Evolutionary conservation across 2,329 filamentous ascomycete genomes (phyloP).

Genomic region (Neonectria sp.): DNA sequence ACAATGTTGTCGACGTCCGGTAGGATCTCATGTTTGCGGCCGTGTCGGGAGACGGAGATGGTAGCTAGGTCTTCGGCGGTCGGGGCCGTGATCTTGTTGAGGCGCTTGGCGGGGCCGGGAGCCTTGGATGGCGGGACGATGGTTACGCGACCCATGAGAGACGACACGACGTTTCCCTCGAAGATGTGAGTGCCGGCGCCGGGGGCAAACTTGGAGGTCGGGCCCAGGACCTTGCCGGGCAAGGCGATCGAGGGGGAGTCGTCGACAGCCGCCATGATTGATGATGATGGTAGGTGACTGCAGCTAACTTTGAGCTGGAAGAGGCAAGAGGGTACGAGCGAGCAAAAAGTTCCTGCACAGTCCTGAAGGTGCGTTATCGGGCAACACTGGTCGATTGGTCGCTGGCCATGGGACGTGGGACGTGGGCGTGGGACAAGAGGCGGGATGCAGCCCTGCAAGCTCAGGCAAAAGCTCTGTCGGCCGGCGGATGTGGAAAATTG

Average conservation of each 20-base stretch:
- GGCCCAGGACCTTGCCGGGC: slow-evolving; percentile 86
- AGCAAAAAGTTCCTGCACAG: background rate
- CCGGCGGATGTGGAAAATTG: background rate
- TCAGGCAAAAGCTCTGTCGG: slow-evolving; percentile 24
- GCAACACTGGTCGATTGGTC: slow-evolving; percentile 4
- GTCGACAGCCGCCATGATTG: slow-evolving; percentile 49
- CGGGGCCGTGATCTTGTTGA: slow-evolving; percentile 69
- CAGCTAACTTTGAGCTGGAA: background rate
- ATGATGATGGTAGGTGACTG: slow-evolving; percentile 39
- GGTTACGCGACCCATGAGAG: slow-evolving; percentile 81
- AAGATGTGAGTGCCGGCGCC: slow-evolving; percentile 90
- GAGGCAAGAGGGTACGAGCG: background rate
- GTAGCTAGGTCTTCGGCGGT: slow-evolving; percentile 63
- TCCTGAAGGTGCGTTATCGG: background rate
- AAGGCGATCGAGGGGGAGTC: slow-evolving; percentile 72
- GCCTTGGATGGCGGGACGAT: slow-evolving; percentile 64
- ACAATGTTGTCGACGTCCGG: slow-evolving; percentile 87
- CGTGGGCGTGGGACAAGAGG: background rate
- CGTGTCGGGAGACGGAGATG: slow-evolving; percentile 69
- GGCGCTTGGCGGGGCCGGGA: slow-evolving; percentile 69
- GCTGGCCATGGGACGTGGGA: slow-evolving; percentile 8
- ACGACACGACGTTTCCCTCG: slow-evolving; percentile 82
- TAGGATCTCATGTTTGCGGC: slow-evolving; percentile 77
- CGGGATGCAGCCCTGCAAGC: slow-evolving; percentile 8
- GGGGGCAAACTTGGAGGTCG: slow-evolving; percentile 75